These are phyloP conservation scores for Mariannaea elegans DNA, from an alignment of 2,329 filamentous ascomycete species.

Conservation along the genomic window DNA sequence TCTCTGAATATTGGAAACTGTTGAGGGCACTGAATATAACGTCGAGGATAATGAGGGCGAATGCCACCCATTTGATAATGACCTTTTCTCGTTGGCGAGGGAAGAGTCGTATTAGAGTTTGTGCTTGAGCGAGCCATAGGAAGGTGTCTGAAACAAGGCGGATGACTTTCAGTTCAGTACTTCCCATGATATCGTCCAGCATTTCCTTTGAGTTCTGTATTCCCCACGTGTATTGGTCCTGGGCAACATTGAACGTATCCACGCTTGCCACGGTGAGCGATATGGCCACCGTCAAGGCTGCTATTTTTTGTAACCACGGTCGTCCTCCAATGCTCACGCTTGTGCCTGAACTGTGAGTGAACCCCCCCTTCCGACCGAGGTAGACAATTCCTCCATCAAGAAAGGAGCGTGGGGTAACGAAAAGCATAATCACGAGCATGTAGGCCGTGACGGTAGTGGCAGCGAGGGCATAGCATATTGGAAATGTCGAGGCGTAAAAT, in stretches of 20 bases:
- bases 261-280: slow-evolving; percentile 93
- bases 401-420: slow-evolving; percentile 94
- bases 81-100: slow-evolving; percentile 97
- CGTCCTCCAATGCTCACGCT: slow-evolving; percentile 88
- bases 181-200: slow-evolving; percentile 81
- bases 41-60: slow-evolving; percentile 90
- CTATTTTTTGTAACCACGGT: slow-evolving; percentile 91
- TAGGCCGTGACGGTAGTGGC: slow-evolving; percentile 92
- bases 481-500: slow-evolving; percentile 93
- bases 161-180: slow-evolving; percentile 87
- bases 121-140: slow-evolving; percentile 95
- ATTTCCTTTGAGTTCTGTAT: slow-evolving; percentile 81
- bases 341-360: slow-evolving; percentile 82
- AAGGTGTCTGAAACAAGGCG: slow-evolving; percentile 96
- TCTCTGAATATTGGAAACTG: slow-evolving; percentile 72
- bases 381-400: slow-evolving; percentile 86
- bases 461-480: slow-evolving; percentile 91
- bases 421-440: slow-evolving; percentile 90
- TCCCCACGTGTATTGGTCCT: slow-evolving; percentile 80
- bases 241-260: slow-evolving; percentile 87
- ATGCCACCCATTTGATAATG: slow-evolving; percentile 98
- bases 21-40: slow-evolving; percentile 91
- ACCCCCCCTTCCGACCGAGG: slow-evolving; percentile 81
- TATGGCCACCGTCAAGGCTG: slow-evolving; percentile 76
- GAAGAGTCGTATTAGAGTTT: slow-evolving; percentile 94